A percentile compares a stretch with the other conserved stretches of the same genome.
Conservation (phyloP, 805 yeast genomes). For the baker's yeast (Saccharomyces cerevisiae) region DNA sequence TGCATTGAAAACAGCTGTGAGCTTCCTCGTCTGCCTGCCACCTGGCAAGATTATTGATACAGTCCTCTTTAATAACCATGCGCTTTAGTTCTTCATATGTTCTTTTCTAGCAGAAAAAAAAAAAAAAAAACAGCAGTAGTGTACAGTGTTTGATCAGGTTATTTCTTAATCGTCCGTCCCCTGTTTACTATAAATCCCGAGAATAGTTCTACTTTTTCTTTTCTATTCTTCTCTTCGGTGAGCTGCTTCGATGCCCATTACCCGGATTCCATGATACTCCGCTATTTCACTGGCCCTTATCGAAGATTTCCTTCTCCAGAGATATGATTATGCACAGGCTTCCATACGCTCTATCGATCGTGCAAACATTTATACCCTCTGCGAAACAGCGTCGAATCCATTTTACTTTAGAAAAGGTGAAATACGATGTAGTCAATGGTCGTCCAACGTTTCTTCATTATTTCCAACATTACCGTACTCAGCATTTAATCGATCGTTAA, state of each 20-base stretch:
- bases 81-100: background rate
- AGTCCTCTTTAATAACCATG: slow-evolving; percentile 1
- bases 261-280: background rate
- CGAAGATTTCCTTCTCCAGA: background rate
- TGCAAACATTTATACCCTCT: too few relatives aligned
- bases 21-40: slow-evolving; percentile 29
- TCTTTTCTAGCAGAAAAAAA: background rate
- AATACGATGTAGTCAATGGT: background rate
- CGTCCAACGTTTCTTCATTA: background rate
- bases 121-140: background rate
- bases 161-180: background rate
- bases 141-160: background rate
- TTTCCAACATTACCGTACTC: slow-evolving; percentile 4
- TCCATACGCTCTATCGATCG: too few relatives aligned
- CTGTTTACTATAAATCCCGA: background rate
- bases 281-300: background rate
- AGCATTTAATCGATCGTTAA: slow-evolving; percentile 6
- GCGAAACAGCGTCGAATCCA: too few relatives aligned
- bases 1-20: slow-evolving; percentile 41
- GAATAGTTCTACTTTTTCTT: background rate
- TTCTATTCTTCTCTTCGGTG: background rate
- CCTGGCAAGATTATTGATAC: slow-evolving; percentile 19
- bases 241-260: background rate
- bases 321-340: background rate
- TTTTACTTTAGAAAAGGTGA: too few relatives aligned